phyloP scores from a whole-genome alignment of 179 eudicot genomes.

The Spinacia oleracea region DNA sequence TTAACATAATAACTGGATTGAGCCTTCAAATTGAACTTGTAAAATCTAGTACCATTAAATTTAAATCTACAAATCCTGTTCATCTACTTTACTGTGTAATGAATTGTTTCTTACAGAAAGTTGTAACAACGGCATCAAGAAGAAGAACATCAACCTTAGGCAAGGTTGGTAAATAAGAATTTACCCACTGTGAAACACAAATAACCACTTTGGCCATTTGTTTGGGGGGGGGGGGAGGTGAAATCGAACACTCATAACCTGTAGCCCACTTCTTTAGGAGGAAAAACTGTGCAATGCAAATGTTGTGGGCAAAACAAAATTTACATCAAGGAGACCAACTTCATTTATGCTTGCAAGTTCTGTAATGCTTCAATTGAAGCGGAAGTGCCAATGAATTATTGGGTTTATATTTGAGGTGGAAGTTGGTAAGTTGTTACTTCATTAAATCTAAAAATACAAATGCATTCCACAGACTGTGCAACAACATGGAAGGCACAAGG shows the following conservation, averaged over 20 bases:
- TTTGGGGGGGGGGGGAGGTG: no score
- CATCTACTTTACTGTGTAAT: no score
- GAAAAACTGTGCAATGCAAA: no score
- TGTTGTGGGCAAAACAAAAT: neutral
- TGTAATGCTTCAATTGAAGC: conserved; percentile 20
- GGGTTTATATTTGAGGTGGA: conserved; percentile 19
- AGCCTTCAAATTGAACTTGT: no score
- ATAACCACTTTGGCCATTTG: no score
- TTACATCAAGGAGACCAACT: neutral
- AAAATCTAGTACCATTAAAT: no score
- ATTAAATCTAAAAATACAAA: conserved; percentile 81
- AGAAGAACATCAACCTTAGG: no score
- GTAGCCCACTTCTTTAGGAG: neutral
- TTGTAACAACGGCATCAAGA: no score
- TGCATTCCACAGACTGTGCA: conserved; percentile 88
- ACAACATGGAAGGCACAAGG: conserved; percentile 69
- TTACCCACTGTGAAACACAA: neutral
- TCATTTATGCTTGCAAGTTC: neutral
- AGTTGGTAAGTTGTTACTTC: conserved; percentile 43
- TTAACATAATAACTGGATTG: no score
- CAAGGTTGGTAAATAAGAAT: neutral
- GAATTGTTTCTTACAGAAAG: no score
- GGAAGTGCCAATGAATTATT: conserved; percentile 25
- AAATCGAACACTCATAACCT: no score
- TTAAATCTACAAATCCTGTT: no score